A percentile compares a stretch with the other conserved stretches of the same genome.
These are phyloP conservation scores for Lichtheimia ornata DNA, from an alignment of 371 early-diverging fungal species.

Conservation along the genomic window DNA sequence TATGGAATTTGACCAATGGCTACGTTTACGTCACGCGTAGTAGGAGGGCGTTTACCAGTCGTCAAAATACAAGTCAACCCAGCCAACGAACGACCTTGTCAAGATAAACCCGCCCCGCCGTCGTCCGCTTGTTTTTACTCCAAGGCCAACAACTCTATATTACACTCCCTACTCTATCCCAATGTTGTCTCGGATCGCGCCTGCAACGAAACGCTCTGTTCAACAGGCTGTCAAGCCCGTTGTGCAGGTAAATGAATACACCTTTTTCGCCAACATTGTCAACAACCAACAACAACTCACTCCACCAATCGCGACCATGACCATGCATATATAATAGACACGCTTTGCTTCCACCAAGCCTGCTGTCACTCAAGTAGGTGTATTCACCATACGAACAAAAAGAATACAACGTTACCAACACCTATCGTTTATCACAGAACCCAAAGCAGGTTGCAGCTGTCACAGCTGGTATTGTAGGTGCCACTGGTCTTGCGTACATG, in stretches of 20 bases:
- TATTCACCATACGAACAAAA: not conserved
- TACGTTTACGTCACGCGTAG: no score
- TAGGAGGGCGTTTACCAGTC: no score
- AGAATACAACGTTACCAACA: not conserved
- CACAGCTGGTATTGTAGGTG: constrained; percentile 61
- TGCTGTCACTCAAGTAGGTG: constrained; percentile 32
- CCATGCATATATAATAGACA: constrained; percentile 24
- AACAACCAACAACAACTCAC: not conserved
- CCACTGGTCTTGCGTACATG: constrained; percentile 58
- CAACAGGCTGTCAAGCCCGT: constrained; percentile 42
- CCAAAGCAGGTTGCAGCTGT: constrained; percentile 49
- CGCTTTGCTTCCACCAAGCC: constrained; percentile 53
- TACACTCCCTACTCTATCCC: constrained; percentile 24
- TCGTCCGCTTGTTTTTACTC: no score
- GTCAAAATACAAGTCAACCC: no score
- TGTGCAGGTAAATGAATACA: constrained; percentile 34
- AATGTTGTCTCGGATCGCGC: constrained; percentile 56
- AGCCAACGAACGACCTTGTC: no score
- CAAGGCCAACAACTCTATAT: no score
- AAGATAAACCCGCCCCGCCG: no score
- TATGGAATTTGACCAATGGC: no score
- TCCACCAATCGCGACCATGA: no score
- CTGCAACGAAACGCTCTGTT: constrained; percentile 48
- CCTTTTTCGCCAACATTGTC: not conserved
- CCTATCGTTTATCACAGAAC: constrained; percentile 23